These are phyloP conservation scores for Basidiobolus meristosporus DNA, from an alignment of 371 early-diverging fungal genomes.

Conservation along the genomic window DNA sequence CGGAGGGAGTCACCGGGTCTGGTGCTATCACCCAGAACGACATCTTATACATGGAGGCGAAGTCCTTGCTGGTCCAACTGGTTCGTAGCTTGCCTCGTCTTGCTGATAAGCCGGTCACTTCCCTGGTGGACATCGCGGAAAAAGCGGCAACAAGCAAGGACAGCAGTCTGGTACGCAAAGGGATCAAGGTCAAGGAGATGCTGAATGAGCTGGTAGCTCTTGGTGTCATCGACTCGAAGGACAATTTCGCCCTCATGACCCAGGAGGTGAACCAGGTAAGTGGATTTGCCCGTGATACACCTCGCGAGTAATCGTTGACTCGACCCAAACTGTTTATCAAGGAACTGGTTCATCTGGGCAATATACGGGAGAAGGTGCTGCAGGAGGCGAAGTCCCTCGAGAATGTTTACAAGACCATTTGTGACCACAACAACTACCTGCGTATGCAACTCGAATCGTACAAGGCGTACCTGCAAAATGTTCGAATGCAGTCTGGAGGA, in stretches of 20 bases:
- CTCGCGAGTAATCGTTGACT: too few species aligned
- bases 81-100: conserved; percentile 63
- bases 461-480: conserved; percentile 87
- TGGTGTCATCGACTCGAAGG: conserved; percentile 52
- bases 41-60: conserved; percentile 86
- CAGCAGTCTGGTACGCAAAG: conserved; percentile 67
- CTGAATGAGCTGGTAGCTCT: conserved; percentile 61
- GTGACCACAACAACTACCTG: conserved; percentile 85
- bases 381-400: conserved; percentile 59
- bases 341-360: conserved; percentile 79
- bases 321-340: conserved; percentile 5
- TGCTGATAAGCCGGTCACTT: conserved; percentile 17
- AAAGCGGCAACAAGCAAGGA: conserved; percentile 75
- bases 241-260: conserved; percentile 58
- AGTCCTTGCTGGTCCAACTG: conserved; percentile 80
- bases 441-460: conserved; percentile 78
- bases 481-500: conserved; percentile 56
- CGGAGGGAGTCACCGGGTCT: conserved; percentile 12
- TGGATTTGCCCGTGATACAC: background rate
- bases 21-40: conserved; percentile 79
- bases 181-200: conserved; percentile 85
- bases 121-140: conserved; percentile 61
- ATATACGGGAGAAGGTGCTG: conserved; percentile 65
- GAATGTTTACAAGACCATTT: conserved; percentile 74
- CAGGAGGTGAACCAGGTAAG: conserved; percentile 55